Evolutionary conservation across 305 asterid genomes (phyloP).

Genomic region (Galium porrigens): DNA sequence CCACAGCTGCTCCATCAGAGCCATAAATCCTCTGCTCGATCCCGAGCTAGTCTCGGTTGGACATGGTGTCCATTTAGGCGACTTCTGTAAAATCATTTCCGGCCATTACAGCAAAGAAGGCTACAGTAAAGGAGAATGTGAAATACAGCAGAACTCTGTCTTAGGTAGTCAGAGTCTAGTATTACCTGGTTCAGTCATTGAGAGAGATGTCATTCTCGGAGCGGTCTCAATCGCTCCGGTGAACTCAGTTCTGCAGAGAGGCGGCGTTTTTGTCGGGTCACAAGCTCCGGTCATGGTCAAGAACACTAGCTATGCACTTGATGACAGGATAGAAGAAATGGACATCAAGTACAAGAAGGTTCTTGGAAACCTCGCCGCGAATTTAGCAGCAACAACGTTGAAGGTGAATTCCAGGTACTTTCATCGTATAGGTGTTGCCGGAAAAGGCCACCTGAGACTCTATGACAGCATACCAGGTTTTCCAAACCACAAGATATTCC

Average conservation of each 20-base stretch:
- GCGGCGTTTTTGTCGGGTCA: conserved; percentile 49
- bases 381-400: conserved; percentile 42
- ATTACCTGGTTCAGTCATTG: conserved; percentile 49
- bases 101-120: conserved; percentile 33
- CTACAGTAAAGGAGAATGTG: conserved; percentile 22
- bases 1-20: conserved; percentile 47
- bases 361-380: conserved; percentile 43
- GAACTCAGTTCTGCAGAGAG: conserved; percentile 27
- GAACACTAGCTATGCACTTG: conserved; percentile 27
- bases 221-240: conserved; percentile 51
- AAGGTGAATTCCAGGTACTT: conserved; percentile 41
- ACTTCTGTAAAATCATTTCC: conserved; percentile 35
- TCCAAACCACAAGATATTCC: conserved; percentile 41
- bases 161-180: conserved; percentile 48
- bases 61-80: conserved; percentile 48
- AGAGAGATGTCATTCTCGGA: conserved; percentile 47
- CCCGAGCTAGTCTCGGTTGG: conserved; percentile 31
- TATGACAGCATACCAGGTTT: conserved; percentile 27
- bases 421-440: conserved; percentile 47
- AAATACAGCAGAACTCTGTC: conserved; percentile 38
- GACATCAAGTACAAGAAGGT: conserved; percentile 42
- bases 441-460: conserved; percentile 33
- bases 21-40: conserved; percentile 40
- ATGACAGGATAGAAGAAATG: conserved; percentile 57
- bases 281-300: conserved; percentile 44